Evolutionary conservation across 2,329 filamentous ascomycete genomes (phyloP).

Genomic region (Tolypocladium nubicola): DNA sequence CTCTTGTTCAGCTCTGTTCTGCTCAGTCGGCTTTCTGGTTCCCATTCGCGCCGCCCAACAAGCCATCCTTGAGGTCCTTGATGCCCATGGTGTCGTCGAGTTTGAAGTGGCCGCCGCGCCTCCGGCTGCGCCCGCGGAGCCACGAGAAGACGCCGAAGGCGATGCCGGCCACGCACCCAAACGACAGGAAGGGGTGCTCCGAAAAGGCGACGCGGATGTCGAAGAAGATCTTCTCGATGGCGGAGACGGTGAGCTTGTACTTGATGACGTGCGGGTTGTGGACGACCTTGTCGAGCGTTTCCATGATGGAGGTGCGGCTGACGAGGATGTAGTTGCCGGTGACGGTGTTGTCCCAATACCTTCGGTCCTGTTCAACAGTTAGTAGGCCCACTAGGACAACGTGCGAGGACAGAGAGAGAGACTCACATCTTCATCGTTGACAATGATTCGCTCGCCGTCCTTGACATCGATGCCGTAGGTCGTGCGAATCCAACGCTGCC

Average conservation of each 20-base stretch:
- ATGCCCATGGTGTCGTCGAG: conserved; percentile 44
- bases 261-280: conserved; percentile 59
- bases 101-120: conserved; percentile 49
- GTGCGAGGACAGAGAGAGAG: too few species aligned
- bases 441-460: conserved; percentile 84
- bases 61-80: conserved; percentile 51
- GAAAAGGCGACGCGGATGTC: conserved; percentile 48
- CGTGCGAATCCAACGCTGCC: conserved; percentile 93
- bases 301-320: conserved; percentile 80
- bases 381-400: not conserved
- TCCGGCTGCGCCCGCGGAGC: conserved; percentile 43
- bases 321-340: conserved; percentile 85
- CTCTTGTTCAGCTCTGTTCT: not conserved
- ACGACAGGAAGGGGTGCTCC: conserved; percentile 48
- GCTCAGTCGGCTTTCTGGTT: conserved; percentile 24
- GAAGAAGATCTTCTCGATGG: conserved; percentile 61
- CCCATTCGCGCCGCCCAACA: conserved; percentile 40
- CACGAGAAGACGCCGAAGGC: conserved; percentile 40
- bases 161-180: conserved; percentile 47
- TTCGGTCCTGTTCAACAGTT: conserved; percentile 54
- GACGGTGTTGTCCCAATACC: conserved; percentile 88
- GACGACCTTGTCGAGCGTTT: conserved; percentile 67
- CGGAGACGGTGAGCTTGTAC: conserved; percentile 67
- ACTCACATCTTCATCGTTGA: conserved; percentile 94
- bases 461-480: conserved; percentile 87